Evolutionary conservation across 2,329 filamentous ascomycete species (phyloP).

Genomic region (Beauveria caledonica): DNA sequence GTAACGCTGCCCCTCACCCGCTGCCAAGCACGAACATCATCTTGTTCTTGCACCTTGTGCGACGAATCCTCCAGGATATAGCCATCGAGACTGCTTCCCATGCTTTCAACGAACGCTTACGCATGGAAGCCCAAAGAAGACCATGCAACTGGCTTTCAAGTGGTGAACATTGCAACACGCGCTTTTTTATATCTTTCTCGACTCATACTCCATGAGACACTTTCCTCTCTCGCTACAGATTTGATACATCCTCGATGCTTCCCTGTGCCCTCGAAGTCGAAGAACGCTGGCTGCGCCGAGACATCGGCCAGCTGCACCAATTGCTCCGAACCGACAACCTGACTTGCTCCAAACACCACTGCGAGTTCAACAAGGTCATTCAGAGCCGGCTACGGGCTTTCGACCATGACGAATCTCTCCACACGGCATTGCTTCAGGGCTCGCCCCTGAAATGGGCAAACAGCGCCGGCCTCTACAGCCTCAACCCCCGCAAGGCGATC

Average conservation of each 20-base stretch:
- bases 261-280: conserved; percentile 24
- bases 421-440: not conserved
- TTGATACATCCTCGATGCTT: conserved; percentile 19
- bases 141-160: not conserved
- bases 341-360: conserved; percentile 18
- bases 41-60: no score
- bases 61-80: no score
- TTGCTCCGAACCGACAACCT: conserved; percentile 19
- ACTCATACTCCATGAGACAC: no score
- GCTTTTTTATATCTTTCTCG: not conserved
- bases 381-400: conserved; percentile 24
- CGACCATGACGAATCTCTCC: conserved; percentile 20
- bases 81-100: not conserved
- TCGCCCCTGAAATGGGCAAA: not conserved
- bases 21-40: not conserved
- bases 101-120: no score
- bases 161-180: not conserved
- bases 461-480: not conserved
- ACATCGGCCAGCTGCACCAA: conserved; percentile 18
- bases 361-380: conserved; percentile 25
- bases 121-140: no score
- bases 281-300: conserved; percentile 26
- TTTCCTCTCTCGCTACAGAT: not conserved
- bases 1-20: not conserved
- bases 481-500: conserved; percentile 23